Conservation (phyloP, 2,329 filamentous ascomycete genomes). For the Colletotrichum tropicale region DNA sequence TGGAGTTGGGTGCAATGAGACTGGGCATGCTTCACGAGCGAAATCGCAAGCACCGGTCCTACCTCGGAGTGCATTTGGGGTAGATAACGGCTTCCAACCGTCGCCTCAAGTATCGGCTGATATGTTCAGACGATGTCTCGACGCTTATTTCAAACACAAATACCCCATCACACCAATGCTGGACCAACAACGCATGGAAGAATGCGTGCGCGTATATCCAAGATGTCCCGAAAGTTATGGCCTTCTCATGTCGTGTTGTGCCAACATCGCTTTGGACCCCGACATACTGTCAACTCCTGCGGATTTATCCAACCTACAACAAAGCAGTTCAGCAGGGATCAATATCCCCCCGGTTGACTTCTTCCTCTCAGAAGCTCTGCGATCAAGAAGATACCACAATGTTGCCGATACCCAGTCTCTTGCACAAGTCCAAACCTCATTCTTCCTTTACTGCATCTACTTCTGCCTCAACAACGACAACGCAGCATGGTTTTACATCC, state of each 20-base stretch:
- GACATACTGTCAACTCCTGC: background rate
- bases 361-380: background rate
- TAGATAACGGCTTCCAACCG: background rate
- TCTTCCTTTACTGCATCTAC: background rate
- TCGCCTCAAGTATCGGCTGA: background rate
- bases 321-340: background rate
- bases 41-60: fast-evolving
- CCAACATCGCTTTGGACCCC: background rate
- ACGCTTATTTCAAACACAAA: background rate
- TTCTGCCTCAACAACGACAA: background rate
- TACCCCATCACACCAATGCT: background rate
- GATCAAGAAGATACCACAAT: background rate
- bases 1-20: background rate
- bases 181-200: background rate
- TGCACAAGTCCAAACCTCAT: background rate
- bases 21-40: background rate
- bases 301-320: background rate
- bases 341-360: background rate
- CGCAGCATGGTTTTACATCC: background rate
- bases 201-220: background rate
- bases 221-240: background rate
- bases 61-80: background rate
- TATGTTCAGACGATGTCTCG: background rate
- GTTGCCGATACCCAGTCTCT: background rate
- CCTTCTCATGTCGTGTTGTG: background rate